These are phyloP conservation scores for Juncus inflexus DNA, from an alignment of 176 grass and related monocot genomes.

Conservation along the genomic window DNA sequence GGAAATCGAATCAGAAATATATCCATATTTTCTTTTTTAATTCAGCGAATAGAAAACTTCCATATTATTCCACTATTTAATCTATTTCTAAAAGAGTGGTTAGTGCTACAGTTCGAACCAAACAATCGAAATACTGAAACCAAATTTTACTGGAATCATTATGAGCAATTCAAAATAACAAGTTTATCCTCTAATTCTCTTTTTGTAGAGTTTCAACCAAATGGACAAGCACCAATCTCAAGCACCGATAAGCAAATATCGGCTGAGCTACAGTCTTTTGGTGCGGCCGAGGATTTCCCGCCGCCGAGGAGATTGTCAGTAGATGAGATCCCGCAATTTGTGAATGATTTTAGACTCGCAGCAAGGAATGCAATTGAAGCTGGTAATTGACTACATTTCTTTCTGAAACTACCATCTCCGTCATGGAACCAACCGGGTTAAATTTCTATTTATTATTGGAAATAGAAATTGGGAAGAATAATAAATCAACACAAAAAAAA, in stretches of 20 bases:
- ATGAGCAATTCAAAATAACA: too few species aligned
- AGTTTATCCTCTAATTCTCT: not conserved
- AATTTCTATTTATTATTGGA: not conserved
- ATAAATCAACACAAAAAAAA: too few species aligned
- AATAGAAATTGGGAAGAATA: too few species aligned
- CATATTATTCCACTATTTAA: not conserved
- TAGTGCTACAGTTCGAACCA: too few species aligned
- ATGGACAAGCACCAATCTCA: constrained; percentile 42
- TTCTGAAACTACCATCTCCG: too few species aligned
- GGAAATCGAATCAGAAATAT: too few species aligned
- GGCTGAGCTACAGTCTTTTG: not conserved
- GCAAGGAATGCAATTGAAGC: constrained; percentile 56
- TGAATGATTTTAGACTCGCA: constrained; percentile 50
- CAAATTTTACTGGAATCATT: too few species aligned
- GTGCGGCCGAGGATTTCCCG: constrained; percentile 20
- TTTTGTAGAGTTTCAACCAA: constrained; percentile 39
- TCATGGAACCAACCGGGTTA: not conserved
- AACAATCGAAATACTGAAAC: too few species aligned
- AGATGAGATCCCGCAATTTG: constrained; percentile 33
- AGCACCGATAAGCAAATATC: constrained; percentile 43
- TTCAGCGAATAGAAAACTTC: too few species aligned
- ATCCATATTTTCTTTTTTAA: too few species aligned
- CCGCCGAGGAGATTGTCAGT: constrained; percentile 20
- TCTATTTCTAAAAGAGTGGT: too few species aligned
- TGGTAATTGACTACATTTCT: constrained; percentile 26